These are phyloP conservation scores for Trichophyton schoenleinii DNA, from an alignment of 2,329 filamentous ascomycete genomes.

Conservation along the genomic window DNA sequence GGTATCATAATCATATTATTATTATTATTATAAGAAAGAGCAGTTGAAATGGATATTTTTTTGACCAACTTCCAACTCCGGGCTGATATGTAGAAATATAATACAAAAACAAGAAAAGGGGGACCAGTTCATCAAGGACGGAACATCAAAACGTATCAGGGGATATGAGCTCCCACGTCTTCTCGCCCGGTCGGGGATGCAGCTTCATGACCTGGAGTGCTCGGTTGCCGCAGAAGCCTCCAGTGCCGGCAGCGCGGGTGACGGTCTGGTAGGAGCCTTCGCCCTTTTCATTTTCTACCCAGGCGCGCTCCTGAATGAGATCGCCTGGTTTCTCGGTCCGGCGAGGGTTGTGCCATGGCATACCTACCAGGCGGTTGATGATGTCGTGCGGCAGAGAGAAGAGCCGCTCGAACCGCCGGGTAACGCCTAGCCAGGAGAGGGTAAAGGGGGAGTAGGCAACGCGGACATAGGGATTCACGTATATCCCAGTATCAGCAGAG, in stretches of 20 bases:
- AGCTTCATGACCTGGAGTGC: slow-evolving; percentile 34
- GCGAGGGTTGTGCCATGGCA: slow-evolving; percentile 51
- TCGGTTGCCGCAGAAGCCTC: slow-evolving; percentile 35
- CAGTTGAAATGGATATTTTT: not conserved
- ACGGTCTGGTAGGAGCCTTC: slow-evolving; percentile 30
- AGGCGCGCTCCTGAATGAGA: slow-evolving; percentile 29
- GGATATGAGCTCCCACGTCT: slow-evolving; percentile 35
- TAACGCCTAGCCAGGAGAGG: slow-evolving; percentile 46
- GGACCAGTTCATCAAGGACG: no score
- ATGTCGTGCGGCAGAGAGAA: slow-evolving; percentile 49
- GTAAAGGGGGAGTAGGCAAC: slow-evolving; percentile 52
- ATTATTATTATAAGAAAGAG: not conserved
- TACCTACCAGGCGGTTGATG: slow-evolving; percentile 42
- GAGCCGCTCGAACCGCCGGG: slow-evolving; percentile 53
- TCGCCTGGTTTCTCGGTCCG: slow-evolving; percentile 48
- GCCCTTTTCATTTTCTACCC: slow-evolving; percentile 24
- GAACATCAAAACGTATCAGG: slow-evolving; percentile 20
- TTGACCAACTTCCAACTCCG: not conserved
- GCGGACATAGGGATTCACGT: slow-evolving; percentile 62
- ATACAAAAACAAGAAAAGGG: not conserved
- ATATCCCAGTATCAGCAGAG: slow-evolving; percentile 45
- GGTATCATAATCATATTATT: not conserved
- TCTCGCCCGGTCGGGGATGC: slow-evolving; percentile 30
- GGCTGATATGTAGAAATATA: not conserved
- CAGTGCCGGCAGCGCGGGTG: slow-evolving; percentile 29